Percentiles rank a stretch among this genome's conserved stretches.
Conservation (phyloP, 148 eudicot genomes). For the Fagopyrum tataricum region DNA sequence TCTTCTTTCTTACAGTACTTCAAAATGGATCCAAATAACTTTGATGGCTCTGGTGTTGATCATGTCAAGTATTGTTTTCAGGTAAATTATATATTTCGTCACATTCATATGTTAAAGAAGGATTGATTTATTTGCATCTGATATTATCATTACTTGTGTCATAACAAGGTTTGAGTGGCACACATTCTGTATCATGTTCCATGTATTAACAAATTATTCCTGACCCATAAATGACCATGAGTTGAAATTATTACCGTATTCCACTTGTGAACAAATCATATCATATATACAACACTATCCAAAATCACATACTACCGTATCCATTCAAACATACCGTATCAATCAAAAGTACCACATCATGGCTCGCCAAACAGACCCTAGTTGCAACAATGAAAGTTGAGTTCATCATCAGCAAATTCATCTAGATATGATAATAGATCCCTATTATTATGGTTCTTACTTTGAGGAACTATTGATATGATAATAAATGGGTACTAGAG, state of each 20-base stretch:
- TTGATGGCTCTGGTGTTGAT: constrained; percentile 62
- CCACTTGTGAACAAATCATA: not conserved
- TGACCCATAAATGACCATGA: not conserved
- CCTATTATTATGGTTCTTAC: not conserved
- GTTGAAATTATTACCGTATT: not conserved
- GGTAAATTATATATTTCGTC: constrained; percentile 31
- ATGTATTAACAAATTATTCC: not conserved
- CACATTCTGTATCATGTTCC: not conserved
- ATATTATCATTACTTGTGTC: not conserved
- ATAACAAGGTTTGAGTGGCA: not conserved
- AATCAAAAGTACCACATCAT: not conserved
- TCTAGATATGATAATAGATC: not conserved
- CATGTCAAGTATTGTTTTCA: constrained; percentile 92
- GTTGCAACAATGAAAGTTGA: not conserved
- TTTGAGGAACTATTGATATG: not conserved
- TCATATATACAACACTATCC: not conserved
- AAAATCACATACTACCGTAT: not conserved
- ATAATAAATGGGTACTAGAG: not conserved
- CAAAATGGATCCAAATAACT: constrained; percentile 79
- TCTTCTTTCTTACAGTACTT: constrained; percentile 50
- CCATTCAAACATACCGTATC: not conserved
- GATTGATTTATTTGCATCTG: constrained; percentile 2
- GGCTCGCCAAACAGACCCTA: not conserved
- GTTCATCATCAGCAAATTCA: not conserved
- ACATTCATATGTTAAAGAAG: not conserved